Conservation (phyloP, 345 rosid species). For the Linum usitatissimum region DNA sequence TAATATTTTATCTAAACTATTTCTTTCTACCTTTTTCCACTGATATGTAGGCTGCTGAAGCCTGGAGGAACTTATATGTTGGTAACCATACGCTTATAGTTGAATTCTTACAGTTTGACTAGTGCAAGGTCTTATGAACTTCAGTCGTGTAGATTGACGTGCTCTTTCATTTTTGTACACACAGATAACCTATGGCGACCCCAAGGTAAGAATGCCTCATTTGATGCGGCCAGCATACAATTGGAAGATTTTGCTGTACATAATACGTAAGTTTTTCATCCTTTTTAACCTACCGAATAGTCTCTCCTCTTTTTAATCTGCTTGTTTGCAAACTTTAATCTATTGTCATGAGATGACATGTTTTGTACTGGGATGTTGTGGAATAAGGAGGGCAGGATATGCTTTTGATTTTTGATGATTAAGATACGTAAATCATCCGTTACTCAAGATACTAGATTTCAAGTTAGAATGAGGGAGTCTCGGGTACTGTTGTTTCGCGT, state of each 20-base stretch:
- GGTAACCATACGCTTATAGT: slow-evolving; percentile 41
- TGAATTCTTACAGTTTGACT: slow-evolving; percentile 1
- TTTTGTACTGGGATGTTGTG: no score
- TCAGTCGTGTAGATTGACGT: not conserved
- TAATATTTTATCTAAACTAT: not conserved
- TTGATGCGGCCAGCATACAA: slow-evolving; percentile 45
- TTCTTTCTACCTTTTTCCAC: slow-evolving; percentile 8
- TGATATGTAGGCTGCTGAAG: slow-evolving; percentile 58
- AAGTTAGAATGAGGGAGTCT: no score
- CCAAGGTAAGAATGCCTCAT: slow-evolving; percentile 82
- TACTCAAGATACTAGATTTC: no score
- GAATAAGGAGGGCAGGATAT: no score
- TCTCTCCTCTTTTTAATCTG: not conserved
- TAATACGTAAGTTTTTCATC: slow-evolving; percentile 52
- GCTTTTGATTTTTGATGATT: no score
- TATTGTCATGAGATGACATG: no score
- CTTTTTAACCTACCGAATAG: slow-evolving; percentile 1
- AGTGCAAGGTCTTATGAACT: slow-evolving; percentile 1
- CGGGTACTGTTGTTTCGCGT: no score
- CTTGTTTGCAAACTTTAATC: no score
- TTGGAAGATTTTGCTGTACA: slow-evolving; percentile 65
- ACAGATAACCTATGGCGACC: slow-evolving; percentile 96
- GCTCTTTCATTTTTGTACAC: not conserved
- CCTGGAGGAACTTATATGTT: slow-evolving; percentile 81
- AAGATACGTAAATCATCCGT: no score